Evolutionary conservation across 2,329 filamentous ascomycete species (phyloP), one percentile per base, ranked within the genome.

Genomic region (Diaporthe helianthi): DNA sequence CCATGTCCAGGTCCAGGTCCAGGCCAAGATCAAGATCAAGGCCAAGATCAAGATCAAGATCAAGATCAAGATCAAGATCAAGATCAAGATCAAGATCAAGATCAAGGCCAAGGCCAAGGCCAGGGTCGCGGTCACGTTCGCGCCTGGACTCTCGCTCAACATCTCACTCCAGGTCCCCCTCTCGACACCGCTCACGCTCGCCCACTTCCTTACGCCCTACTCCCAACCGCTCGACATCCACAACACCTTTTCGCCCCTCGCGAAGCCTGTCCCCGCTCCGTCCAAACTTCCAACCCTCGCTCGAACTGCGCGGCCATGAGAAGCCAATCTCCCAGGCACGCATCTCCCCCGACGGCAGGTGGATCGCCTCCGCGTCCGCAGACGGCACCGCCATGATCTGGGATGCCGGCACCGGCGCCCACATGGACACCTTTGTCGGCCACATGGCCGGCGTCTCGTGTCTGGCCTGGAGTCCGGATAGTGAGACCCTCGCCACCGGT

Each of bases 401-500:
- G 94, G 89, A 94, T 77, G 90, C 93, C 1, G 79, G 81, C 0
- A 94, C 92, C 0, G 95, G 94, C 58, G 87, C 86, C 68, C 90
- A 96, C 71, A 89, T 95, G 78, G 92, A 97, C 76, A 97, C 93
- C 0, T 88, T 99, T 29, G 92, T 97, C 76, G 96, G 94, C 8
- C 96, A 99, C 81, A 87, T 98, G 77, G 94, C 95, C 0, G 96
- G 96, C 71, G 89, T 99, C 22, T 97, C 93, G 38, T 95, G 94
- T 47, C 86, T 99, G 58, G 91, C 94, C n/a, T 99, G 96, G 96
- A 91, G 91, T 70, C 94, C 95, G 0, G 94, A 98, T 79, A 93
- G 92, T 71, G 90, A 90, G 74, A 93, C 92, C 3, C 86, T 99
- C 55, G 96, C 95, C 4, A 95, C 93, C 12, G 96, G 95, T 29